Percentiles rank a stretch among this genome's conserved stretches.
Conservation (phyloP, 345 rosid genomes). For the Balakata baccata region DNA sequence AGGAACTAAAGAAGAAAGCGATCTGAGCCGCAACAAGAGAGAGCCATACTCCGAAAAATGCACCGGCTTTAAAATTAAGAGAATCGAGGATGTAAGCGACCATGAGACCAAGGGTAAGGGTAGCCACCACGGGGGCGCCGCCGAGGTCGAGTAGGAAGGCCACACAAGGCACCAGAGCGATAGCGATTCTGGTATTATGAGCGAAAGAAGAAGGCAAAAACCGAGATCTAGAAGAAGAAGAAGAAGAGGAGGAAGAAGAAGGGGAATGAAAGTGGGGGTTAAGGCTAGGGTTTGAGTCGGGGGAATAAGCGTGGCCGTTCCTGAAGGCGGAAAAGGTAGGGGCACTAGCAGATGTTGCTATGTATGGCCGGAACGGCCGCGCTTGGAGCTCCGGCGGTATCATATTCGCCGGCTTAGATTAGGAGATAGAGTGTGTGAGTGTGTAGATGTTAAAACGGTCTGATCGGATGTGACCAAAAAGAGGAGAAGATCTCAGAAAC, state of each 20-base stretch:
- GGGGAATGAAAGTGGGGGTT: conserved; percentile 31
- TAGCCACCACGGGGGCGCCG: conserved; percentile 72
- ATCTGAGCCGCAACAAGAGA: conserved; percentile 82
- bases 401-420: conserved; percentile 48
- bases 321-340: conserved; percentile 44
- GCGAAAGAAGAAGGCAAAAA: conserved; percentile 78
- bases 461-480: neutral
- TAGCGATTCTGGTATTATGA: conserved; percentile 70
- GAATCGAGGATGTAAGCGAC: conserved; percentile 91
- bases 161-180: conserved; percentile 78
- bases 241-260: conserved; percentile 29
- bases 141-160: conserved; percentile 96
- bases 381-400: conserved; percentile 90
- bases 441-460: neutral
- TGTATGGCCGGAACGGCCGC: conserved; percentile 82
- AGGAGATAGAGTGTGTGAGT: neutral
- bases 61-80: conserved; percentile 69
- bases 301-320: conserved; percentile 38
- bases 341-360: conserved; percentile 32
- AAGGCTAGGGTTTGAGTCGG: conserved; percentile 41
- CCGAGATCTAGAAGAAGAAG: conserved; percentile 44
- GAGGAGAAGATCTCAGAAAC: conserved; percentile 5
- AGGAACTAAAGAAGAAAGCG: conserved; percentile 84
- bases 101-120: conserved; percentile 81
- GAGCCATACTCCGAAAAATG: conserved; percentile 86